phyloP scores from a whole-genome alignment of 352 stramenopile genomes.

The Globisporangium middletonii region DNA sequence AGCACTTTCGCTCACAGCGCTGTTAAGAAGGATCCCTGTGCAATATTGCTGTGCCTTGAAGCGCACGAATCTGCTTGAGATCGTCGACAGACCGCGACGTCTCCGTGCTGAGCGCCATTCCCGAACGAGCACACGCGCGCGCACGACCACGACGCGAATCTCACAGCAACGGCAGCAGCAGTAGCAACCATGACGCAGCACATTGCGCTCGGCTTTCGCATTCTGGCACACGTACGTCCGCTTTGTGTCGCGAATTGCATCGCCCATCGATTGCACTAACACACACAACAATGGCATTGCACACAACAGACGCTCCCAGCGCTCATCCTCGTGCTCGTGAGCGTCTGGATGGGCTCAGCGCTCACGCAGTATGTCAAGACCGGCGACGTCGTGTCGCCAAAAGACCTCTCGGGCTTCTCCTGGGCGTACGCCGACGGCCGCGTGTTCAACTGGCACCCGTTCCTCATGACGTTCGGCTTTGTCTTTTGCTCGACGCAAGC shows the following conservation, averaged over 20 bases:
- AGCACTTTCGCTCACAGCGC: no score
- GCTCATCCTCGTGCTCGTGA: conserved; percentile 58
- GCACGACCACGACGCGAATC: no score
- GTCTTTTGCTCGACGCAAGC: conserved; percentile 72
- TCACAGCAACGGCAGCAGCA: background rate
- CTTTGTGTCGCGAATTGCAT: background rate
- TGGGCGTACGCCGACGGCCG: conserved; percentile 48
- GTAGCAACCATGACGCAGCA: background rate
- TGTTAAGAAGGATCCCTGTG: no score
- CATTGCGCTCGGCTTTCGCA: background rate
- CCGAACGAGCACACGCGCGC: background rate
- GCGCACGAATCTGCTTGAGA: no score
- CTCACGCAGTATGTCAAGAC: conserved; percentile 52
- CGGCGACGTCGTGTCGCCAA: conserved; percentile 35
- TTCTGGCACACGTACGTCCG: conserved; percentile 10
- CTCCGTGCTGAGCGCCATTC: no score
- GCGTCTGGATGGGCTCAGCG: conserved; percentile 64
- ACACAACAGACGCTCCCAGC: conserved; percentile 36
- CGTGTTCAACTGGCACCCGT: conserved; percentile 87
- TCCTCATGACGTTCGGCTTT: conserved; percentile 83
- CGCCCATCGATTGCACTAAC: background rate
- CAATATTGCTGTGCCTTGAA: no score
- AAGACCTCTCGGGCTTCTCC: conserved; percentile 56
- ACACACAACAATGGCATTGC: background rate
- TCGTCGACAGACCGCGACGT: no score